Base-by-base conservation (phyloP, 2,329 filamentous ascomycete genomes). In the Sphaerulina populicola region DNA sequence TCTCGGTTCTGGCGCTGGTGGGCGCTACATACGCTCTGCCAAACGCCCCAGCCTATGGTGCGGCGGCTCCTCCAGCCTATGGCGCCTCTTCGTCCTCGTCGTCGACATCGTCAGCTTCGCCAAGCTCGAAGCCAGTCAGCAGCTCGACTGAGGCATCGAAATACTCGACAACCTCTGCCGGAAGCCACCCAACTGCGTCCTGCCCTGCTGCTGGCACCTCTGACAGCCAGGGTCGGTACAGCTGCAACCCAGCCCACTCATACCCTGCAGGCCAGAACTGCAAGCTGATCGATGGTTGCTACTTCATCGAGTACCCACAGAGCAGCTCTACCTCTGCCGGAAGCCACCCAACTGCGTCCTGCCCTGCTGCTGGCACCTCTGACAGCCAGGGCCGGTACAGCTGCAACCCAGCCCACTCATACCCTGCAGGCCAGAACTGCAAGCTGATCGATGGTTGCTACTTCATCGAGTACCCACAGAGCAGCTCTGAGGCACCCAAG, bases 311-410 rank as follows among this genome's bases (percentile, higher is more conserved):
- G 6, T 50, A 49, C 38, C 52, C 52, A 23, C 43, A 52, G 44
- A 46, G 44, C n/a, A 71, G 85, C 6, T 36, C 46, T 14, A 18
- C n/a, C n/a, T n/a, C n/a, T n/a, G n/a, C n/a, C 11, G 14, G 37
- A 39, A 39, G 23, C 7, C 12, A 41, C 21, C 39, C 39, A 7
- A 49, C 51, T 11, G 11, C 45, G 5, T 37, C 41, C 33, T 53
- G 51, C 51, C 46, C 51, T 14, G 46, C 46, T 21, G 35, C 51
- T 15, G 51, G 51, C 36, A 30, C 33, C 12, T 41, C 31, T 36
- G 46, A 46, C 37, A 40, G 38, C 40, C 37, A 46, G 6, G 42
- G 46, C 4, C 42, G 41, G 23, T 54, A 54, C 39, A 49, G 47
- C 15, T 55, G 52, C 53, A 51, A 55, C 51, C 52, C 58, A 30